phyloP scores from a whole-genome alignment of 129 eudicot species.

The Heracleum sosnowskyi region DNA sequence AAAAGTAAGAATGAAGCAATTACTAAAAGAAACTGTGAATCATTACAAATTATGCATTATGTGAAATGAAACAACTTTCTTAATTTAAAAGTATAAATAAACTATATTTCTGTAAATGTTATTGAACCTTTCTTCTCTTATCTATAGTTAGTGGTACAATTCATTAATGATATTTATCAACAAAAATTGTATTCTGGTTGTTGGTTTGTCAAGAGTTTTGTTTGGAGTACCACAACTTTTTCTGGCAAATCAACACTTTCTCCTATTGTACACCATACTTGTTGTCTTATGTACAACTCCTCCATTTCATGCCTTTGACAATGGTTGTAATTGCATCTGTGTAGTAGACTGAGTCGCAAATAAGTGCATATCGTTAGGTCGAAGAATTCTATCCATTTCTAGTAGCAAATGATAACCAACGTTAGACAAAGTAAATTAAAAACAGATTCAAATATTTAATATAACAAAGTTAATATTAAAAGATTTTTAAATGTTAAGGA shows the following conservation, averaged over 20 bases:
- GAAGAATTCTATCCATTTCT: constrained; percentile 61
- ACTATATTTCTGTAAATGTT: constrained; percentile 14
- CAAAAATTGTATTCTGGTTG: constrained; percentile 4
- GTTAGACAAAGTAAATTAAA: no score
- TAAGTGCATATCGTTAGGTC: constrained; percentile 51
- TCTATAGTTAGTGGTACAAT: not conserved
- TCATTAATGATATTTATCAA: not conserved
- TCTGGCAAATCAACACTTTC: constrained; percentile 59
- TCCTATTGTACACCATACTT: constrained; percentile 38
- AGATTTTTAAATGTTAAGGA: not conserved
- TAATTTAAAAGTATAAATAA: not conserved
- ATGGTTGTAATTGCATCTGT: constrained; percentile 37
- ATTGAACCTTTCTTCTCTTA: constrained; percentile 10
- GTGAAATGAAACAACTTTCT: constrained; percentile 10
- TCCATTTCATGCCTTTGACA: constrained; percentile 59
- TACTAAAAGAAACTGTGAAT: not conserved
- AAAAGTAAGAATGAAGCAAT: not conserved
- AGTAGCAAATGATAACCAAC: no score
- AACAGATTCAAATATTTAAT: no score
- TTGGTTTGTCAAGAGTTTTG: constrained; percentile 30
- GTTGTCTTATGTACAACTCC: constrained; percentile 44
- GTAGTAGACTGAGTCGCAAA: constrained; percentile 41
- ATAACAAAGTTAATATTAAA: not conserved
- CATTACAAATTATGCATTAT: constrained; percentile 16
- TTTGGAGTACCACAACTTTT: constrained; percentile 55